phyloP scores from a whole-genome alignment of 2,329 filamentous ascomycete genomes.

The Raffaelea albimanens region DNA sequence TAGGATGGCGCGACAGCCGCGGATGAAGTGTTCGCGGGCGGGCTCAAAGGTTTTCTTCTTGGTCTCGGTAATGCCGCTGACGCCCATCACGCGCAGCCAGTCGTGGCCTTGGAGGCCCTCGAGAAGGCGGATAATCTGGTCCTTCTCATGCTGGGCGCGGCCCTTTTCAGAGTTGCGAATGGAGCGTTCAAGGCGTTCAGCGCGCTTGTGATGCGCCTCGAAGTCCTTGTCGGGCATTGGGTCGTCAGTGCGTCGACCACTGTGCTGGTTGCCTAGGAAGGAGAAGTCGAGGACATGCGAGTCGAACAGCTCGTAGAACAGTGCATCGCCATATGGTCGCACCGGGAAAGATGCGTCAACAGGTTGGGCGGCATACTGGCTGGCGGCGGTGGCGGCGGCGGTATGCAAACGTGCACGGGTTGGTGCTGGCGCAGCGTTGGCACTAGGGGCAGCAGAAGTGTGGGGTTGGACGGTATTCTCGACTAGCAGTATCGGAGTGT shows the following conservation, averaged over 20 bases:
- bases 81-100: constrained; percentile 87
- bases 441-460: constrained; percentile 13
- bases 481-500: constrained; percentile 64
- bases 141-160: constrained; percentile 56
- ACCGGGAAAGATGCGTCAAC: constrained; percentile 27
- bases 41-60: constrained; percentile 82
- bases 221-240: constrained; percentile 48
- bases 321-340: constrained; percentile 43
- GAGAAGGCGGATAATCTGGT: constrained; percentile 56
- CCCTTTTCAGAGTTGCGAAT: constrained; percentile 57
- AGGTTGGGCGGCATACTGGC: constrained; percentile 10
- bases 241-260: constrained; percentile 36
- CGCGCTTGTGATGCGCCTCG: constrained; percentile 45
- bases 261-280: constrained; percentile 38
- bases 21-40: constrained; percentile 76
- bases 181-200: constrained; percentile 50
- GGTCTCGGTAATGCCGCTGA: constrained; percentile 74
- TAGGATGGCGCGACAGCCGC: constrained; percentile 70
- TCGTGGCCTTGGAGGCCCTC: constrained; percentile 84
- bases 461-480: constrained; percentile 38
- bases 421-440: constrained; percentile 15
- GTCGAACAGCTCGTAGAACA: constrained; percentile 48
- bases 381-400: too few species aligned
- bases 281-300: constrained; percentile 47
- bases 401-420: background rate